Base-by-base conservation (phyloP, 192 early-diverging fungal species). In the Linnemannia exigua region DNA sequence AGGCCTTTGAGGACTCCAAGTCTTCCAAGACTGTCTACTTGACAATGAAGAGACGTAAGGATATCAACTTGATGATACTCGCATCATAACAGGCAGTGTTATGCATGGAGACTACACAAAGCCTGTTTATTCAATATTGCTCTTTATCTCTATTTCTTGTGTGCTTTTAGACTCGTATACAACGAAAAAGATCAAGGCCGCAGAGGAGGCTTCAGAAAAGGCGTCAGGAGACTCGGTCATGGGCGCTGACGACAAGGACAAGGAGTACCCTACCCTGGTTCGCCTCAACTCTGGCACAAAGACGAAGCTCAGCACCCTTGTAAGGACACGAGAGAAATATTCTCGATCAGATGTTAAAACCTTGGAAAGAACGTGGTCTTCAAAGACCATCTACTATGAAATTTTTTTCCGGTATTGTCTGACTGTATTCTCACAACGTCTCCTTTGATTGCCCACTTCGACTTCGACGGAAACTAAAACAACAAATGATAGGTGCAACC, bases 401-500 rank as follows among this genome's bases (percentile, higher is more conserved):
- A n/a, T n/a, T n/a, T n/a, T n/a, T n/a, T n/a, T 11, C 20, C 41
- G 35, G 28, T 17, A 47, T 33, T 35, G 52, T 58, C 19, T 50
- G 31, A 1, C 48, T 20, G 71, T n/a, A 35, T 6, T 28, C 52
- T 38, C 14, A 75, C 22, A 58, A 72, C n/a, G n/a, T 51, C 14
- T 9, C 72, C 41, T 38, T 11, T 20, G 4, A 14, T 37, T 33
- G 72, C 6, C 33, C 20, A 44, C 20, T 54, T 75, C n/a, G n/a
- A n/a, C 20, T 69, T 70, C 1, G 28, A 50, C 5, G 58, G n/a
- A 47, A 72, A 37, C 41, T 6, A n/a, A n/a, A n/a, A n/a, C n/a
- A n/a, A n/a, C n/a, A n/a, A n/a, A n/a, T n/a, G n/a, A 37, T 69
- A 86, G 84, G 84, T 86, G 7, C 84, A 86, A 48, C 84, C 84